phyloP scores from a whole-genome alignment of 2,329 filamentous ascomycete genomes.

The Scolecobasidium constrictum region DNA sequence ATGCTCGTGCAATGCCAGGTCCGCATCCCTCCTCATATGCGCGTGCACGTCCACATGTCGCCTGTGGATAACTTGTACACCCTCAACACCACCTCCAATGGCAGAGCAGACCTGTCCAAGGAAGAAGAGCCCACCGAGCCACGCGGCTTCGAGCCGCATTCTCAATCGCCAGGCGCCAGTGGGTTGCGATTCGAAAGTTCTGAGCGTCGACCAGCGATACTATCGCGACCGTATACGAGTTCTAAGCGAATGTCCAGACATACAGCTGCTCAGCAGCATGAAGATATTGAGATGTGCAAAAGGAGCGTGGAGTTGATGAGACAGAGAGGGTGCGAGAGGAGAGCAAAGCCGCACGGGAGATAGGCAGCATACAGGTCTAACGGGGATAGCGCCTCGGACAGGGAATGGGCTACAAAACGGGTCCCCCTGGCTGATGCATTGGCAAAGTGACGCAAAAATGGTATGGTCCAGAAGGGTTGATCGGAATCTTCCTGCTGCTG shows the following conservation, averaged over 20 bases:
- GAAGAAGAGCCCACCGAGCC: constrained; percentile 2
- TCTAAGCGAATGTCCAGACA: neutral
- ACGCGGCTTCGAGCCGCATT: constrained; percentile 10
- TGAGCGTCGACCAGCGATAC: constrained; percentile 6
- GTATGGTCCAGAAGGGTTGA: neutral
- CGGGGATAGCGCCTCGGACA: neutral
- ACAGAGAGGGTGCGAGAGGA: neutral
- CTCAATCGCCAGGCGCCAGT: constrained; percentile 5
- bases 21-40: constrained; percentile 8
- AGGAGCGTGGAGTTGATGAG: neutral
- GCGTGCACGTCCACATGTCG: constrained; percentile 6
- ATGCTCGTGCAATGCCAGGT: neutral
- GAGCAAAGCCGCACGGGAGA: neutral
- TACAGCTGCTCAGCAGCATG: constrained; percentile 9
- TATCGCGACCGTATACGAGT: neutral
- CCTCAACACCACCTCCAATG: neutral
- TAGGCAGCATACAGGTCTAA: neutral
- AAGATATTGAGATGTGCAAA: constrained; percentile 2
- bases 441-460: neutral
- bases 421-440: neutral
- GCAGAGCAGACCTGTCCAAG: neutral
- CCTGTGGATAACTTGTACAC: neutral
- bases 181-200: neutral
- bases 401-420: neutral
- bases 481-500: neutral